Percentiles rank a stretch among this genome's conserved stretches.
Evolutionary conservation across 1,139 yeast species (phyloP).

Genomic region (Yamadazyma friedrichii): DNA sequence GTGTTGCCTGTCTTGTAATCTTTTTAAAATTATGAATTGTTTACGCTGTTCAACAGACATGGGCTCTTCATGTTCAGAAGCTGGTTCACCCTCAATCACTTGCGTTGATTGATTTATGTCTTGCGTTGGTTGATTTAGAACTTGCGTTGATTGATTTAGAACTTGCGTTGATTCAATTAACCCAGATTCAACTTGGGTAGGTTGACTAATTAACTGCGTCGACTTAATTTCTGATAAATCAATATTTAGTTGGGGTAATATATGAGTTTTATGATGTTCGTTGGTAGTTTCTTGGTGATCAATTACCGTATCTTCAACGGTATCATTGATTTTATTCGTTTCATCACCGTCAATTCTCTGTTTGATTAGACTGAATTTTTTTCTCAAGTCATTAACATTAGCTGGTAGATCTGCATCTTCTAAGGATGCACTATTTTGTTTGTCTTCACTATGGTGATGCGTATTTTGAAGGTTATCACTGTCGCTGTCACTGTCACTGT

Average conservation of each 20-base stretch:
- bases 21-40: slow-evolving; percentile 9
- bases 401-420: too few species aligned
- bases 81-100: not conserved
- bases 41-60: slow-evolving; percentile 1
- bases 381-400: not conserved
- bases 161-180: not conserved
- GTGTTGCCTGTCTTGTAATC: slow-evolving; percentile 18
- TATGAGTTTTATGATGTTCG: not conserved
- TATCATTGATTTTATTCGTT: not conserved
- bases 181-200: not conserved
- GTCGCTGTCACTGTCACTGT: not conserved
- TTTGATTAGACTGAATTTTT: slow-evolving; percentile 5
- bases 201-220: not conserved
- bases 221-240: slow-evolving; percentile 24
- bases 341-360: slow-evolving; percentile 7
- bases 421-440: not conserved
- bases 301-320: not conserved
- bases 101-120: not conserved
- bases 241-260: slow-evolving; percentile 28
- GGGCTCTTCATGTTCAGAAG: not conserved
- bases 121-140: too few species aligned
- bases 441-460: too few species aligned
- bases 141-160: too few species aligned
- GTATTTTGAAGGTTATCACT: too few species aligned
- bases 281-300: not conserved